These are phyloP conservation scores for Suillus alpinus DNA, from an alignment of 768 basidiomycete genomes.

Conservation along the genomic window DNA sequence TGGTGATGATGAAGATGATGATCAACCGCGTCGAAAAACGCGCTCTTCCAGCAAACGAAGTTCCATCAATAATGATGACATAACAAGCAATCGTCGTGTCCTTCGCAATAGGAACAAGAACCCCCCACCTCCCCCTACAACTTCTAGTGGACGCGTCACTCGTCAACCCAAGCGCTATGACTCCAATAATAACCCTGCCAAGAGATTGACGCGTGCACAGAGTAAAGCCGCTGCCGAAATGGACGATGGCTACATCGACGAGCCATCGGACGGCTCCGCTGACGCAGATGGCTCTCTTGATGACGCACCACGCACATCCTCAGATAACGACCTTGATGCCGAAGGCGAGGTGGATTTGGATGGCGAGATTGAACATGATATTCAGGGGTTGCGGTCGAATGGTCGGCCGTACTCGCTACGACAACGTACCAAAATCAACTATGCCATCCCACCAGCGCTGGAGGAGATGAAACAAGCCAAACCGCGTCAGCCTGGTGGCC, in stretches of 20 bases:
- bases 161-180: constrained; percentile 19
- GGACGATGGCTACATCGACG: constrained; percentile 50
- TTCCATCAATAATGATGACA: constrained; percentile 6
- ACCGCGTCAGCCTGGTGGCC: constrained; percentile 34
- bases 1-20: constrained; percentile 32
- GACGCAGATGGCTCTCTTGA: constrained; percentile 62
- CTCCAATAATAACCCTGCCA: constrained; percentile 1
- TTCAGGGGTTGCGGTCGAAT: constrained; percentile 37
- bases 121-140: constrained; percentile 15
- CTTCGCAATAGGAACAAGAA: constrained; percentile 42
- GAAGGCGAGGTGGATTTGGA: constrained; percentile 41
- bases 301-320: constrained; percentile 43
- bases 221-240: constrained; percentile 34
- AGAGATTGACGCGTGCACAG: constrained; percentile 23
- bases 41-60: constrained; percentile 20
- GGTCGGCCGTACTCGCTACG: constrained; percentile 55
- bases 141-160: constrained; percentile 21
- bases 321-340: constrained; percentile 33
- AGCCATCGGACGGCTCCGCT: constrained; percentile 47
- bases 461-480: constrained; percentile 56
- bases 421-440: constrained; percentile 67
- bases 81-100: constrained; percentile 25
- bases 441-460: constrained; percentile 77
- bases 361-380: constrained; percentile 36
- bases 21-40: constrained; percentile 16